Evolutionary conservation across 1,284 basidiomycete genomes (phyloP).

Genomic region (Microbotryum scabiosae): DNA sequence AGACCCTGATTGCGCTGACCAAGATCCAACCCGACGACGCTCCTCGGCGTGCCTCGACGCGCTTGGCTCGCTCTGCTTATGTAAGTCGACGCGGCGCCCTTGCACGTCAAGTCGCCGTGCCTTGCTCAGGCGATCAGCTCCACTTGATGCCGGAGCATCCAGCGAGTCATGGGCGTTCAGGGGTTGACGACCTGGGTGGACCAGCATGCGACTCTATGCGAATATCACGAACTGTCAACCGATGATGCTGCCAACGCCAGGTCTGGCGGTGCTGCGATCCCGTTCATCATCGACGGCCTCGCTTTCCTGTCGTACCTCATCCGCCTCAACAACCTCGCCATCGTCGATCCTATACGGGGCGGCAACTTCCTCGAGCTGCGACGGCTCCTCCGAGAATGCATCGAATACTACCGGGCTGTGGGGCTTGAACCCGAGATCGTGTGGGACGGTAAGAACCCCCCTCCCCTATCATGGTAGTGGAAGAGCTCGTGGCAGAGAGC

Average conservation of each 20-base stretch:
- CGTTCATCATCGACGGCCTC: conserved; percentile 21
- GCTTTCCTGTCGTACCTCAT: conserved; percentile 6
- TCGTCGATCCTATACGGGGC: not conserved
- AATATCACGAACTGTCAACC: not conserved
- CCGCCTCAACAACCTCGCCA: conserved; percentile 6
- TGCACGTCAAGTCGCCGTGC: too few species aligned
- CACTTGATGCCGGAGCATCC: too few species aligned
- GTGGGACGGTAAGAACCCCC: conserved; percentile 4
- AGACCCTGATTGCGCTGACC: too few species aligned
- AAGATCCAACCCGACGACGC: too few species aligned
- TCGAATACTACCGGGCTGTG: not conserved
- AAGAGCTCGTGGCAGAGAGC: too few species aligned
- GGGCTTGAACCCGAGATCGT: not conserved
- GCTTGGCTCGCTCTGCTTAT: too few species aligned
- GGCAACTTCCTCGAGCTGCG: not conserved
- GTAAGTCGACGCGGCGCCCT: too few species aligned
- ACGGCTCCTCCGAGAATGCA: not conserved
- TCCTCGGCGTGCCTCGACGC: too few species aligned
- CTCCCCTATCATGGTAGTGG: too few species aligned
- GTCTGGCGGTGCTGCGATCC: not conserved
- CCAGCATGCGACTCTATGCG: conserved; percentile 12
- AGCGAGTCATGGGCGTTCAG: conserved; percentile 32
- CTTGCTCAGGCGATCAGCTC: too few species aligned
- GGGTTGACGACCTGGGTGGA: conserved; percentile 19
- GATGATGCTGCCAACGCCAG: too few species aligned